Evolutionary conservation across 257 asterid species (phyloP).

Genomic region (Solanum chilense): DNA sequence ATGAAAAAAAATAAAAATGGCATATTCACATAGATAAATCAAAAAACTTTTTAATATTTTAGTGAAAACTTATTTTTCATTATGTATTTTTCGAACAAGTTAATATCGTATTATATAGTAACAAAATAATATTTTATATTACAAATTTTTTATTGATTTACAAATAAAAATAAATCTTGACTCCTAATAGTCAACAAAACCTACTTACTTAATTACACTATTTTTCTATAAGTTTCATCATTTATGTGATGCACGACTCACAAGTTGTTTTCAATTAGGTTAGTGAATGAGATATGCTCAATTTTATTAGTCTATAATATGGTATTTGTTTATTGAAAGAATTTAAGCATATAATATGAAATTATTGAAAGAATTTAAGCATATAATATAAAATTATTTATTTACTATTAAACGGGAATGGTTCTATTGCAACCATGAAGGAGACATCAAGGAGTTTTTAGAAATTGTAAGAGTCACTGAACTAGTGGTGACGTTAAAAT

Average conservation of each 20-base stretch:
- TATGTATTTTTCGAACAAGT: no score
- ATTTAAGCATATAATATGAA: not conserved
- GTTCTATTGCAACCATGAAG: not conserved
- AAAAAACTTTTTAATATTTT: no score
- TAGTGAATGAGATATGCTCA: not conserved
- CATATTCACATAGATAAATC: no score
- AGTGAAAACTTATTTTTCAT: no score
- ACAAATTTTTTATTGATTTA: no score
- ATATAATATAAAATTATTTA: not conserved
- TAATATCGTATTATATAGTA: no score
- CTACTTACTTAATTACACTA: not conserved
- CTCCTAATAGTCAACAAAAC: not conserved
- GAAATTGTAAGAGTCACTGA: not conserved
- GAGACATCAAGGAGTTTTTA: not conserved
- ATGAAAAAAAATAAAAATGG: no score
- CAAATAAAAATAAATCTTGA: no score
- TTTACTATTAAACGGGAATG: not conserved
- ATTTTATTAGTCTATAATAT: not conserved
- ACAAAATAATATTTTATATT: no score
- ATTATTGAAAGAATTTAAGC: not conserved
- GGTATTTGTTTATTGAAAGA: not conserved
- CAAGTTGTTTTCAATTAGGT: not conserved
- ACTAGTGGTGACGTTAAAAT: not conserved
- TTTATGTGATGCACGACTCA: not conserved
- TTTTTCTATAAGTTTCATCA: not conserved